A percentile compares a stretch with the other conserved stretches of the same genome.
Evolutionary conservation across 2,329 filamentous ascomycete species (phyloP).

Genomic region (Xylariaceae sp.): DNA sequence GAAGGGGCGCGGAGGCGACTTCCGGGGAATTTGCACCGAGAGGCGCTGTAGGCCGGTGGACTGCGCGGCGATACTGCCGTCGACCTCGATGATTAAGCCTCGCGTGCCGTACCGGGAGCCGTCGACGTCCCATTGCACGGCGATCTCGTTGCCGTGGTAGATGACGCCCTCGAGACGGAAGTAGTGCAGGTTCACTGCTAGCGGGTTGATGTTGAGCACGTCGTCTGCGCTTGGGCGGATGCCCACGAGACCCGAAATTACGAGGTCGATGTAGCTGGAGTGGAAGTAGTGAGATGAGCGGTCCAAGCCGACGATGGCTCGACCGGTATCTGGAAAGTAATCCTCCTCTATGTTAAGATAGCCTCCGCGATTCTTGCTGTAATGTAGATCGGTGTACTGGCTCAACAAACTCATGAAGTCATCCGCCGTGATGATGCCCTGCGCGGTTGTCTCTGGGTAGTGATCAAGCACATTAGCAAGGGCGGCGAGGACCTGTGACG

Average conservation of each 20-base stretch:
- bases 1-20: constrained; percentile 6
- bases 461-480: constrained; percentile 22
- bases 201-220: constrained; percentile 14
- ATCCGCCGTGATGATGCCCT: constrained; percentile 4
- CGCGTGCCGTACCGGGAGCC: constrained; percentile 17
- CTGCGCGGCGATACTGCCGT: neutral
- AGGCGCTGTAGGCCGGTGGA: constrained; percentile 6
- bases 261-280: constrained; percentile 23
- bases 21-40: constrained; percentile 1
- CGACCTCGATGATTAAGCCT: constrained; percentile 15
- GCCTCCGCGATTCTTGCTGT: constrained; percentile 25
- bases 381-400: constrained; percentile 18
- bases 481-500: constrained; percentile 18
- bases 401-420: constrained; percentile 15
- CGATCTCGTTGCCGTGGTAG: constrained; percentile 23
- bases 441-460: constrained; percentile 9
- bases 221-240: constrained; percentile 21
- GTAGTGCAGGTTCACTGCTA: constrained; percentile 11
- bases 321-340: constrained; percentile 9
- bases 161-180: constrained; percentile 22
- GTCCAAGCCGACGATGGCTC: constrained; percentile 20
- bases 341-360: constrained; percentile 25
- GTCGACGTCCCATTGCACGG: constrained; percentile 18
- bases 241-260: constrained; percentile 21
- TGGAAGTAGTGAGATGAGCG: constrained; percentile 27